Evolutionary conservation across 2,329 filamentous ascomycete species (phyloP).

Genomic region (Thielaviopsis musarum): DNA sequence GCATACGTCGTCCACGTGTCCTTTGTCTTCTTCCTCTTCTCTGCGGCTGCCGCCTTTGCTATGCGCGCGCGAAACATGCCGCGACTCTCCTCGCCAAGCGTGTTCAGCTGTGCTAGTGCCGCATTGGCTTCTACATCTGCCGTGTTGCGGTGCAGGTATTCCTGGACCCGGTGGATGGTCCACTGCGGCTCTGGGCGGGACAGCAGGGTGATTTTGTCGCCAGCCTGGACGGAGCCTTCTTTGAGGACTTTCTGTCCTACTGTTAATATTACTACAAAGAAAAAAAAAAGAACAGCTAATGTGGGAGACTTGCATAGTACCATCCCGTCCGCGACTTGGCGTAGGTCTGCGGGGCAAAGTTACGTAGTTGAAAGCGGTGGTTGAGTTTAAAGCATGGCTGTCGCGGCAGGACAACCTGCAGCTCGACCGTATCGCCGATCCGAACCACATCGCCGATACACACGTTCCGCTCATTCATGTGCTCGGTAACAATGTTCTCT

Average conservation of each 20-base stretch:
- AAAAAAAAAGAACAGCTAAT: not conserved
- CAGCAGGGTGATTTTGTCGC: conserved; percentile 39
- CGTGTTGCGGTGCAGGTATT: conserved; percentile 40
- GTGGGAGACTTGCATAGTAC: conserved; percentile 30
- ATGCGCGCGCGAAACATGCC: conserved; percentile 33
- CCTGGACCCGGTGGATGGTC: conserved; percentile 46
- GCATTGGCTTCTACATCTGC: conserved; percentile 34
- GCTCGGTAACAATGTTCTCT: conserved; percentile 42
- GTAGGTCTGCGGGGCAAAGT: conserved; percentile 43
- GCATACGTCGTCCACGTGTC: conserved; percentile 28
- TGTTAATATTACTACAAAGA: not conserved
- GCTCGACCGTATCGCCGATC: conserved; percentile 31
- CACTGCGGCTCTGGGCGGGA: conserved; percentile 39
- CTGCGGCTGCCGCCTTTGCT: conserved; percentile 25
- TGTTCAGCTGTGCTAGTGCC: conserved; percentile 33
- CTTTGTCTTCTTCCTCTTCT: conserved; percentile 15
- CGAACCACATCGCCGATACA: conserved; percentile 46
- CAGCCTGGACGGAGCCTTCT: conserved; percentile 35
- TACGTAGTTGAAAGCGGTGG: conserved; percentile 45
- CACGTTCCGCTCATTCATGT: conserved; percentile 46
- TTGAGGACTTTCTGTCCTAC: conserved; percentile 29
- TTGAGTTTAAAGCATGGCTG: conserved; percentile 55
- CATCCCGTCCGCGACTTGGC: conserved; percentile 43
- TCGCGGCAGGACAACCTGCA: conserved; percentile 44
- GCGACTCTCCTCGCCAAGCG: conserved; percentile 31